Percentiles rank a stretch among this genome's conserved stretches.
These are phyloP conservation scores for Amanita phalloides DNA, from an alignment of 768 basidiomycete species.

Conservation along the genomic window DNA sequence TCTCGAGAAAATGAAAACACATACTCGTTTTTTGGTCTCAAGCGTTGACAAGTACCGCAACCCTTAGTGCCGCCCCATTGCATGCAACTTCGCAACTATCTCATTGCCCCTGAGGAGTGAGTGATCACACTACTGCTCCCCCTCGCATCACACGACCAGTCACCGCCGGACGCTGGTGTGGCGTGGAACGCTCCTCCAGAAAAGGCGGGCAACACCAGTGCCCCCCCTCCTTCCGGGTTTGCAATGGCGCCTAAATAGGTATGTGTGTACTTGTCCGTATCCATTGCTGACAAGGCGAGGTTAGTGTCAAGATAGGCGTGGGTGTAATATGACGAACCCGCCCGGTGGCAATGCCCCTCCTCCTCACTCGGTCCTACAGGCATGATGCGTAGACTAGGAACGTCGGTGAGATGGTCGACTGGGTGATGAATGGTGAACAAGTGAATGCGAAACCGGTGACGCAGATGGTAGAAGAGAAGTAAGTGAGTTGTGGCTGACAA, in stretches of 20 bases:
- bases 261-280: not conserved
- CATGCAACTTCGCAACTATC: not conserved
- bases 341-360: not conserved
- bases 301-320: not conserved
- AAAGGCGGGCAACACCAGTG: not conserved
- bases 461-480: not conserved
- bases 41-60: not conserved
- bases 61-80: not conserved
- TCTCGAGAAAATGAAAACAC: not conserved
- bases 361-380: too few relatives aligned
- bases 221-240: slow-evolving; percentile 1
- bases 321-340: not conserved
- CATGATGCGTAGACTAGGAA: too few relatives aligned
- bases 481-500: not conserved
- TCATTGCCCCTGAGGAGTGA: slow-evolving; percentile 2
- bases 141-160: slow-evolving; percentile 1
- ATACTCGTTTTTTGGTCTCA: not conserved
- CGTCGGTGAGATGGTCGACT: too few relatives aligned
- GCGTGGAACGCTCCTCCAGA: not conserved
- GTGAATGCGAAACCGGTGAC: not conserved
- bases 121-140: slow-evolving; percentile 2
- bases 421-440: not conserved
- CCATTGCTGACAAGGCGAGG: not conserved
- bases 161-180: not conserved
- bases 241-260: not conserved